Conservation (phyloP, 2,329 filamentous ascomycete species). For the Fusarium fracticaudum region DNA sequence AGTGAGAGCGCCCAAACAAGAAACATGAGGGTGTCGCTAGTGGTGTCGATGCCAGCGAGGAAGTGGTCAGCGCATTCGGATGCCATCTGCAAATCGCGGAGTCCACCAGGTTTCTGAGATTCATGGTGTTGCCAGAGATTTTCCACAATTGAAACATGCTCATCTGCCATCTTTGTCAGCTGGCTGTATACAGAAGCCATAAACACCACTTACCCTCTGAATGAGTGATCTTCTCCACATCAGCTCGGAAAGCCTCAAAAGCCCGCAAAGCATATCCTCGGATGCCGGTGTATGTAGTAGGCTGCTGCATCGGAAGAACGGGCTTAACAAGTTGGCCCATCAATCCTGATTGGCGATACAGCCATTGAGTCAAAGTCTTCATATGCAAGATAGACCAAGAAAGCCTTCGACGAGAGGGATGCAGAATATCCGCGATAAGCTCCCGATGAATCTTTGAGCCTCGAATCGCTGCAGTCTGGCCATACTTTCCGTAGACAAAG, state of each 20-base stretch:
- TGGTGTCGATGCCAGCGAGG: conserved; percentile 63
- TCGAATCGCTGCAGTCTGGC: conserved; percentile 18
- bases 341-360: conserved; percentile 15
- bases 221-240: not conserved
- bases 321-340: not conserved
- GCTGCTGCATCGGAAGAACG: conserved; percentile 31
- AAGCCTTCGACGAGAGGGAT: conserved; percentile 27
- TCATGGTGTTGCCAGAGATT: conserved; percentile 50
- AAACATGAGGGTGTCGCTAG: conserved; percentile 62
- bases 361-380: conserved; percentile 16
- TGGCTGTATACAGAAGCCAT: accelerated
- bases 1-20: conserved; percentile 59
- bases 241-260: conserved; percentile 15
- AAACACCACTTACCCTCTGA: not conserved
- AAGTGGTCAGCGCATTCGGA: conserved; percentile 64
- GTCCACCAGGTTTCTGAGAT: conserved; percentile 35
- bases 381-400: conserved; percentile 29
- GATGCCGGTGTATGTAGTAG: conserved; percentile 31
- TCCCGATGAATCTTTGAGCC: conserved; percentile 13
- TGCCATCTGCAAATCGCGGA: conserved; percentile 58
- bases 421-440: conserved; percentile 27
- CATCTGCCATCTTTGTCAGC: not conserved
- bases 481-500: conserved; percentile 29
- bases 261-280: conserved; percentile 17
- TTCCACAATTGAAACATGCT: conserved; percentile 48